Conservation (phyloP, 768 basidiomycete species). For the Mycena metata region DNA sequence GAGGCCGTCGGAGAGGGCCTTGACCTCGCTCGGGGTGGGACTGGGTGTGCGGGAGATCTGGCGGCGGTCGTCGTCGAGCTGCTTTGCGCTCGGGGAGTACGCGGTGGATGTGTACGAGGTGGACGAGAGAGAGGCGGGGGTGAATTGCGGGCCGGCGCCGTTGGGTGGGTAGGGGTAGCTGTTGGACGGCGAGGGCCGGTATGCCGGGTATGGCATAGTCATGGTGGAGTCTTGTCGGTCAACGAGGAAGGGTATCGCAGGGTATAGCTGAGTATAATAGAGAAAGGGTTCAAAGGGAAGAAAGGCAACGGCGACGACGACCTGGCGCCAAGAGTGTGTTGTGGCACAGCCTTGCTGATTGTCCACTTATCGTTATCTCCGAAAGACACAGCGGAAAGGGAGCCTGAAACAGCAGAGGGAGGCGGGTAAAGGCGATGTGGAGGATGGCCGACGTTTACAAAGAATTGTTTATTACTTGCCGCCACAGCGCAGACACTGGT, state of each 20-base stretch:
- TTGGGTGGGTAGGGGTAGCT: slow-evolving; percentile 22
- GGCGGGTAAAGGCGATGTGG: too few relatives aligned
- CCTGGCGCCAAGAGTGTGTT: too few relatives aligned
- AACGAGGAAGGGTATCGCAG: slow-evolving; percentile 16
- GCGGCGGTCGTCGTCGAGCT: slow-evolving; percentile 37
- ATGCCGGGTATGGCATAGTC: slow-evolving; percentile 38
- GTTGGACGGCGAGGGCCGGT: background rate
- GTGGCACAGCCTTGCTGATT: too few relatives aligned
- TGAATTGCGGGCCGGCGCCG: slow-evolving; percentile 13
- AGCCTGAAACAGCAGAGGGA: too few relatives aligned
- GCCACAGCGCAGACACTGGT: too few relatives aligned
- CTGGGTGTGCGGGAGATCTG: slow-evolving; percentile 64
- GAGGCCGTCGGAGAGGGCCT: slow-evolving; percentile 57
- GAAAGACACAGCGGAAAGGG: background rate
- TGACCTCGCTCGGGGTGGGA: slow-evolving; percentile 73
- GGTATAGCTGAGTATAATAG: too few relatives aligned
- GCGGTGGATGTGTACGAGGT: background rate
- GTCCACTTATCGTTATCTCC: background rate
- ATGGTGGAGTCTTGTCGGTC: slow-evolving; percentile 5
- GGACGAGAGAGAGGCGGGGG: slow-evolving; percentile 18
- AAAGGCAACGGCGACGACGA: background rate
- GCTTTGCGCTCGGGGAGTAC: slow-evolving; percentile 32
- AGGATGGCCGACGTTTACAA: too few relatives aligned
- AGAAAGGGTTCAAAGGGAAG: slow-evolving; percentile 7
- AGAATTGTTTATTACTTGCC: too few relatives aligned